A percentile compares a stretch with the other conserved stretches of the same genome.
Conservation (phyloP, 176 grass and related monocot genomes). For the Cenchrus purpureus region DNA sequence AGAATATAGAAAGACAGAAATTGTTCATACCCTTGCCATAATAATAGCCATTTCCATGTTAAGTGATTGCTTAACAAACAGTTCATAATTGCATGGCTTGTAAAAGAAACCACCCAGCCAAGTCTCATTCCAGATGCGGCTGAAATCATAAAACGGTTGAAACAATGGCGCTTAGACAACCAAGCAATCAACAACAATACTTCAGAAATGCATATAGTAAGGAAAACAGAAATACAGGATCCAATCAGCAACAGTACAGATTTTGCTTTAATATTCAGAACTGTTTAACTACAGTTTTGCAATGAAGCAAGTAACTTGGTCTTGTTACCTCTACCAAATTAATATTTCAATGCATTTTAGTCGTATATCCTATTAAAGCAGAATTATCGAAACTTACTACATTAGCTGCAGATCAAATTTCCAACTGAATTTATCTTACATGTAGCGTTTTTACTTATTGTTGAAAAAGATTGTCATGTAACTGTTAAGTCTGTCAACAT, state of each 20-base stretch:
- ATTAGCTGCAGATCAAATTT: neutral
- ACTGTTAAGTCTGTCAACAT: neutral
- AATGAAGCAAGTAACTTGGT: constrained; percentile 8
- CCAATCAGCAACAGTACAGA: constrained; percentile 21
- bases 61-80: constrained; percentile 98
- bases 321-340: neutral
- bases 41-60: constrained; percentile 99
- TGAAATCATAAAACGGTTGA: constrained; percentile 45
- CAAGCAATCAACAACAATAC: neutral
- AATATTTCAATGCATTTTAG: neutral
- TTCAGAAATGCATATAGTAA: constrained; percentile 25
- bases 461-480: neutral
- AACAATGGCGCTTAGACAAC: neutral
- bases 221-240: constrained; percentile 19
- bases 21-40: constrained; percentile 86
- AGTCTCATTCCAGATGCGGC: constrained; percentile 98
- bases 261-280: neutral
- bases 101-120: constrained; percentile 96
- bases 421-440: neutral
- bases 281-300: neutral
- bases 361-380: neutral
- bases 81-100: constrained; percentile 98
- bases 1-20: constrained; percentile 14
- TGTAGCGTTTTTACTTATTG: neutral
- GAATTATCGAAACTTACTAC: neutral